Evolutionary conservation across 73 alveolate species (phyloP).

Genomic region (Symbiodinium natans): DNA sequence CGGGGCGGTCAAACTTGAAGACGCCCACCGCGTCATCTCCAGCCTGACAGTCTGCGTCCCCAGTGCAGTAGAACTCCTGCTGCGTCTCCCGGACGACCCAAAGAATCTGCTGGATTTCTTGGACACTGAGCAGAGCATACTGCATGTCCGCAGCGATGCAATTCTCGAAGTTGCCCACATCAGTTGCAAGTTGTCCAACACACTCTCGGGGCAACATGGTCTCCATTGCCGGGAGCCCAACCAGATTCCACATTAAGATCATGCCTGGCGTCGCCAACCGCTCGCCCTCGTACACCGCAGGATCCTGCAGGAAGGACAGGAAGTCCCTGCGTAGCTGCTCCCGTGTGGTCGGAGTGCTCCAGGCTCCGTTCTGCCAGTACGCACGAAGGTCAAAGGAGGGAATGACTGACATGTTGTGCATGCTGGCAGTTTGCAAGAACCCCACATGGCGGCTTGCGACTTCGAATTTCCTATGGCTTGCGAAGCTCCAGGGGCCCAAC

Average conservation of each 20-base stretch:
- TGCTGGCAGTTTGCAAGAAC: constrained; percentile 23
- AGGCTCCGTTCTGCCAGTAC: constrained; percentile 74
- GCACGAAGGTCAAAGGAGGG: constrained; percentile 46
- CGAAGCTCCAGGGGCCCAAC: constrained; percentile 74
- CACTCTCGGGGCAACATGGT: constrained; percentile 26
- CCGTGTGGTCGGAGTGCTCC: constrained; percentile 34
- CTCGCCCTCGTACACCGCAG: constrained; percentile 43
- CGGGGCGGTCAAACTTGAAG: constrained; percentile 81
- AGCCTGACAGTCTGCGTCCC: constrained; percentile 4
- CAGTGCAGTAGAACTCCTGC: constrained; percentile 58
- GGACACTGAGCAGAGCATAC: constrained; percentile 21
- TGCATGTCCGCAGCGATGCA: constrained; percentile 44
- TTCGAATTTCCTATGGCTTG: no score
- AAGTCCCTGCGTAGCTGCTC: constrained; percentile 26
- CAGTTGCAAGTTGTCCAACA: constrained; percentile 36
- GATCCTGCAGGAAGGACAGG: constrained; percentile 44
- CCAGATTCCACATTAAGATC: constrained; percentile 80
- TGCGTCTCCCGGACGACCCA: constrained; percentile 68
- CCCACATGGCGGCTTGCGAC: constrained; percentile 85
- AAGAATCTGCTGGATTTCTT: constrained; percentile 23
- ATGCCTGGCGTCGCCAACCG: constrained; percentile 35
- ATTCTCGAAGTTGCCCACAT: constrained; percentile 54
- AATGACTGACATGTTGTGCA: constrained; percentile 14
- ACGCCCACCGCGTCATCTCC: constrained; percentile 46
- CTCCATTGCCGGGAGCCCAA: constrained; percentile 44